Evolutionary conservation across 768 basidiomycete species (phyloP), one percentile per base, ranked within the genome.

Genomic region (Omphalotus guepiniiformis): DNA sequence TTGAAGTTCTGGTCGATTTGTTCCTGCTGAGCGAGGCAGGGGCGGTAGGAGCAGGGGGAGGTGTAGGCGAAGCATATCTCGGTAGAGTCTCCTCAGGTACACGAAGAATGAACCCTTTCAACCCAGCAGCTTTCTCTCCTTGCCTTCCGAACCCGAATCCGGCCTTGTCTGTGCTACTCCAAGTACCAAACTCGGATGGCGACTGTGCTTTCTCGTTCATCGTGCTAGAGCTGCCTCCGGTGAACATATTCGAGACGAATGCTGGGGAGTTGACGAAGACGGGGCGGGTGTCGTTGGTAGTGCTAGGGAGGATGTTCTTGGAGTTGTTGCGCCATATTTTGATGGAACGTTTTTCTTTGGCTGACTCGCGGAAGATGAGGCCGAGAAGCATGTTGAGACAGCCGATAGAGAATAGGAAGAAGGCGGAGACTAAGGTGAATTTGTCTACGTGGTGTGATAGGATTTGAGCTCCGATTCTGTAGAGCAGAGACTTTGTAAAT

Each of bases 361-460:
- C 80, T 1, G 70, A 72, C 54, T 75, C 72, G 47, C 82, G 80
- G 74, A 82, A 88, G 61, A 85, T 76, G 54, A 89, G 76, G 34
- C 86, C 86, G 52, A 83, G 72, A 49, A 92, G 63, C 55, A 92
- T 82, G 70, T 95, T 92, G 47, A 95, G 66, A 65, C 89, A 92
- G n/a, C 92, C 93, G 49, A 95, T 59, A 42, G 90, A 77, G 71
- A 95, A 95, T 51, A 95, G 78, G 73, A 95, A 84, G 75, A 94
- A 94, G 39, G 87, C 91, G 4, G 91, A 75, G 52, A 92, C 92
- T 60, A 94, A 88, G 18, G 91, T 82, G 71, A 95, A 94, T 51
- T 80, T 82, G 57, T 91, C 83, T 49, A 93, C 89, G 63, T 83
- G 77, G 69, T 88, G 85, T 4, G 84, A 84, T 43, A 87, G 78